phyloP scores from a whole-genome alignment of 148 eudicot genomes.

The Chenopodium suecicum region DNA sequence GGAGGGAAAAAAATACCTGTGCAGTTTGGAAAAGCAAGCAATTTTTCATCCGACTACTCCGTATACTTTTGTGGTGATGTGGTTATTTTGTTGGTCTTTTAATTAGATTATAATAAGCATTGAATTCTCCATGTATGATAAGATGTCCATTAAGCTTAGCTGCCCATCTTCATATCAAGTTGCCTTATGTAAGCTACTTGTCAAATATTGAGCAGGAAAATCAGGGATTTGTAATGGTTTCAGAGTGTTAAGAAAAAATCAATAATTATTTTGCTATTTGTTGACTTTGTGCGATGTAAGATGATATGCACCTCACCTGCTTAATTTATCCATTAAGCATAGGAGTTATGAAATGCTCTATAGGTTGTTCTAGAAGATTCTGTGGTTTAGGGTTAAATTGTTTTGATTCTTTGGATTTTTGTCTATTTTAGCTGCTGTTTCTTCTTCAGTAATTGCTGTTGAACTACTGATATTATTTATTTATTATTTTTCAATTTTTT shows the following conservation, averaged over 20 bases:
- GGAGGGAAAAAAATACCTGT: not conserved
- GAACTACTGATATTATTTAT: not conserved
- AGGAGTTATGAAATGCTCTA: slow-evolving; percentile 11
- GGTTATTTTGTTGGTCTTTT: not conserved
- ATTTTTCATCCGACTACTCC: not conserved
- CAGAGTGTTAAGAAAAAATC: not conserved
- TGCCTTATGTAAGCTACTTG: not conserved
- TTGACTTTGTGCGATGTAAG: not conserved
- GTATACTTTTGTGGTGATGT: not conserved
- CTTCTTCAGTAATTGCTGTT: not conserved
- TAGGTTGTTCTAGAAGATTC: not conserved
- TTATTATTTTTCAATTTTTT: no score
- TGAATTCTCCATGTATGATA: not conserved
- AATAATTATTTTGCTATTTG: slow-evolving; percentile 3
- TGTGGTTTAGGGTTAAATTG: not conserved
- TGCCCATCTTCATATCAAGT: not conserved
- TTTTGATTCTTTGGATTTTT: not conserved
- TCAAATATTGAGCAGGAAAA: not conserved
- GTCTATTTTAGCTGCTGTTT: not conserved
- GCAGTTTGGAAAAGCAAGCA: slow-evolving; percentile 4
- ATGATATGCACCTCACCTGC: not conserved
- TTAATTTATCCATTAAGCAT: not conserved
- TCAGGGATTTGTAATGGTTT: not conserved
- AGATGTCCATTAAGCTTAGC: not conserved
- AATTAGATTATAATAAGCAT: not conserved